Conservation (phyloP, 116 monocot genomes). For the Papilionanthe hybrid region DNA sequence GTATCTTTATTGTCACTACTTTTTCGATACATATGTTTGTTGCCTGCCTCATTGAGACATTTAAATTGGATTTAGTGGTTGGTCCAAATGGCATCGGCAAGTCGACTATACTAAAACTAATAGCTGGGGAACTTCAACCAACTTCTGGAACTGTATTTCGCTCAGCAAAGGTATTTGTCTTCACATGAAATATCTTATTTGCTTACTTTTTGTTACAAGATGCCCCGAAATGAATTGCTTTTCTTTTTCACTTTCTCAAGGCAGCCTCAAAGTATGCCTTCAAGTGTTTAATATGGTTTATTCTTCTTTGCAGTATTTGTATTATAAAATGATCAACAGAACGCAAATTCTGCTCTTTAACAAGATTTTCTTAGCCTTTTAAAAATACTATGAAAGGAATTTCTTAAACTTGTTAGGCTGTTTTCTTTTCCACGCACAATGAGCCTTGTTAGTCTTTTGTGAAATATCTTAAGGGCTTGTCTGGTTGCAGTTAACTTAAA, state of each 20-base stretch:
- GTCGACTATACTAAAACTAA: conserved; percentile 96
- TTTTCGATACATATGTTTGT: not conserved
- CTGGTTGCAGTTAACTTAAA: not conserved
- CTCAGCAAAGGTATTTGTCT: conserved; percentile 75
- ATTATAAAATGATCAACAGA: too few relatives aligned
- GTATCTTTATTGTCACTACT: not conserved
- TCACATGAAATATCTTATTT: not conserved
- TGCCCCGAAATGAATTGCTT: not conserved
- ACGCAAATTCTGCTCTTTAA: too few relatives aligned
- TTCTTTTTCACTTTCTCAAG: not conserved
- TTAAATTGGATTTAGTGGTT: conserved; percentile 64
- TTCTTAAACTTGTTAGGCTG: too few relatives aligned
- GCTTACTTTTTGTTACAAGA: not conserved
- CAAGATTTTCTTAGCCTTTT: too few relatives aligned
- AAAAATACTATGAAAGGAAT: too few relatives aligned
- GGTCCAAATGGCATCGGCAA: conserved; percentile 99
- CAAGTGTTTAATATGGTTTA: not conserved
- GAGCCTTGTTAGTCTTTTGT: too few relatives aligned
- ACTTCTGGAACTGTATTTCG: conserved; percentile 96
- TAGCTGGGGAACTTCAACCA: conserved; percentile 98
- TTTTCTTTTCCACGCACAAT: too few relatives aligned
- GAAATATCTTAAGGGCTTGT: too few relatives aligned
- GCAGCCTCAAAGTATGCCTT: not conserved
- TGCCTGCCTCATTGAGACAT: conserved; percentile 10
- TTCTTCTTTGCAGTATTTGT: not conserved